Evolutionary conservation across 306 rosid genomes (phyloP).

Genomic region (Glycine latifolia): DNA sequence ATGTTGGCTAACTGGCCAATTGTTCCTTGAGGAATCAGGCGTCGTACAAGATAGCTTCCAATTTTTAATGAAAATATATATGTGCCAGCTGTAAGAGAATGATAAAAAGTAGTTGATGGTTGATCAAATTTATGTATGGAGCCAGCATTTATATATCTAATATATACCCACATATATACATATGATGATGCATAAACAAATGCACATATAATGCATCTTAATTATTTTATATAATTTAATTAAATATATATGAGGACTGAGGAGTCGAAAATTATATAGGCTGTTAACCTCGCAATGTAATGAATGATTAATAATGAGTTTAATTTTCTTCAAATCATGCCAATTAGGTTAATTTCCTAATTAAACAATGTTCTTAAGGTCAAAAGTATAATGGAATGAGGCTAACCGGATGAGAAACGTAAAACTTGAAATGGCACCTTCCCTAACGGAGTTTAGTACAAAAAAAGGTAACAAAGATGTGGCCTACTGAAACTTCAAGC

Average conservation of each 20-base stretch:
- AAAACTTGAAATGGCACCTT: neutral
- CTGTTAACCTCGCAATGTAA: neutral
- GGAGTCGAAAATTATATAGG: neutral
- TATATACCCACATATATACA: too few species aligned
- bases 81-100: neutral
- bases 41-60: neutral
- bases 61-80: neutral
- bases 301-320: neutral
- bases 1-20: conserved; percentile 31
- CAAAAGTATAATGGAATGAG: neutral
- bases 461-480: neutral
- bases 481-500: neutral
- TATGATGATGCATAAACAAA: neutral
- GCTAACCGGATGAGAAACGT: neutral
- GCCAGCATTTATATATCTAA: neutral
- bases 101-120: neutral
- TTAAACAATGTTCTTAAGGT: neutral
- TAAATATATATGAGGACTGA: neutral
- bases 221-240: neutral
- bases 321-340: neutral
- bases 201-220: neutral
- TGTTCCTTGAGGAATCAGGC: conserved; percentile 40
- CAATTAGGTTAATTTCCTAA: neutral
- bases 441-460: neutral
- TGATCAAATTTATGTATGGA: conserved; percentile 22